Evolutionary conservation across 768 basidiomycete species (phyloP), one percentile per base, ranked within the genome.

Genomic region (Imleria badia): DNA sequence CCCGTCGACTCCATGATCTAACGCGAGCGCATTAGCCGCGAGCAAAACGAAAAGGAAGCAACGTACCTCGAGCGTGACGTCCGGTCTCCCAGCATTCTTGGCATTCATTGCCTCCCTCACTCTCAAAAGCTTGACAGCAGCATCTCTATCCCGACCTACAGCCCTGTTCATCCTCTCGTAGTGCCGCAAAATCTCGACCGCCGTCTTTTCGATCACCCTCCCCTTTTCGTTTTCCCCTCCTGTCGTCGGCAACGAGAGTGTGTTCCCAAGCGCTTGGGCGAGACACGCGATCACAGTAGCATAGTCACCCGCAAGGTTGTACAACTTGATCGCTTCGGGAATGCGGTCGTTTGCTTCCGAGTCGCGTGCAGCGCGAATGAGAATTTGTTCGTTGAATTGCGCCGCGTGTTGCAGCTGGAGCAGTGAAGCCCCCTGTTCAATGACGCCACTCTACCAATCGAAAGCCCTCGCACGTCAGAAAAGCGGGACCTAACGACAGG

Each of bases 301-400:
- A 67, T 94, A 94, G 59, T 95, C 90, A 33, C 91, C 91, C 1
- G 95, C 95, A 35, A 98, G 84, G 73, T 98, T 95, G 75, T 94
- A 98, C 41, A 99, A 76, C 67, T 94, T 93, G 75, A 98, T 94
- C 3, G 94, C 94, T 68, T 98, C 94, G 2, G 87, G 80, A 36
- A 91, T 79, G 31, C 90, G 87, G 64, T 92, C 86, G 64, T 94
- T 94, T 50, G 88, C 81, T 65, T 92, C 85, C 2, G 89, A 88
- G 59, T 91, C 80, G 30, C 80, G 80, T 0, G 96, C 96, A 0
- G 95, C 92, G 7, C 83, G 83, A 55, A 87, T 75, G 46, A 98
- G 87, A 52, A 99, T 91, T 22, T 89, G 78, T 23, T 85, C 84
- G 54, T 94, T 86, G 75, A 89, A 94, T 45, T 87, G 81, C 26